Evolutionary conservation across 768 basidiomycete species (phyloP), one percentile per base, ranked within the genome.

Genomic region (Hericium coralloides): DNA sequence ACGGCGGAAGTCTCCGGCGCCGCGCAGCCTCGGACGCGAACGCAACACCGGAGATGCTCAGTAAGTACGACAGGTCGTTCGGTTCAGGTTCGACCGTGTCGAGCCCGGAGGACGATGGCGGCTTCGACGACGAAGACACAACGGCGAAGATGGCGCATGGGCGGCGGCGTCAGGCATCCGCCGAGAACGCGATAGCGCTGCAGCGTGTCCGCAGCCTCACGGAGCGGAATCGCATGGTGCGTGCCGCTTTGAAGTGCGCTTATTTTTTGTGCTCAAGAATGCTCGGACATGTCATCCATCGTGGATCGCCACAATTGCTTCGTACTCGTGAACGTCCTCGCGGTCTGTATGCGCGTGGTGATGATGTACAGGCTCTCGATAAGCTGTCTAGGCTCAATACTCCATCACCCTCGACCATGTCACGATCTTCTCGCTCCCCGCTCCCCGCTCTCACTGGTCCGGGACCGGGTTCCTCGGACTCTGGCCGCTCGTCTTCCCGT

Each of bases 201-300:
- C 81, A 86, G 67, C 77, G 87, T 48, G 86, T 86, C 31, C 82
- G 78, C 70, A 87, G 76, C 58, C 74, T 91, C 50, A 80, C 84
- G 15, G 79, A 88, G 64, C 77, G 87, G 55, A 91, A 87, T 72
- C 79, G 84, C 64, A 76, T 85, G 78, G 88, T 89, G 65, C 64
- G 85, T 68, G 1, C 49, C 55, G 58, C 60, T 67, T 58, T 63
- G 43, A 45, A n/a, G 43, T 50, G 64, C 65, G 64, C 49, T 15
- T 20, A 12, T 31, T 38, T 26, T 54, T 52, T 52, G 52, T 36
- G n/a, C n/a, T 52, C 36, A 31, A 31, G 31, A 8, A 31, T 31
- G 31, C 31, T 31, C 37, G 26, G 37, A 18, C 23, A n/a, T 43
- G 25, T 37, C n/a, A 8, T 25, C 38, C 6, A 17, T 49, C n/a